Evolutionary conservation across 768 basidiomycete genomes (phyloP).

Genomic region (Boletus pseudopeckii): DNA sequence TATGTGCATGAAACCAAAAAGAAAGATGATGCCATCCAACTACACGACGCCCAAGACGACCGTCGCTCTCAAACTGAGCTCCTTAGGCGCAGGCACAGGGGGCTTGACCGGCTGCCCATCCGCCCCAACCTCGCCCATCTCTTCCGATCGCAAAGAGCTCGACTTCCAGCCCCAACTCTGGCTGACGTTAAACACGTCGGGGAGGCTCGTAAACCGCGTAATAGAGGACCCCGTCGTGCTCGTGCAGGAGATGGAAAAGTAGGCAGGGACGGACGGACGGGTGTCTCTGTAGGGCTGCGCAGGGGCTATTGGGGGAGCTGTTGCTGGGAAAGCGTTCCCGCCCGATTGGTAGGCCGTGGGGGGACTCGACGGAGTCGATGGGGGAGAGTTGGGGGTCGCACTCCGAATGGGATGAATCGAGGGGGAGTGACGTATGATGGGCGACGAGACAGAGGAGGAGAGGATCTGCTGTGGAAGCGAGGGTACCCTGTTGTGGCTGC

Average conservation of each 20-base stretch:
- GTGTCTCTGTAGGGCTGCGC: conserved; percentile 74
- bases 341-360: conserved; percentile 24
- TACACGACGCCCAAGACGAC: conserved; percentile 76
- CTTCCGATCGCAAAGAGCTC: conserved; percentile 51
- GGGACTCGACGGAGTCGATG: conserved; percentile 19
- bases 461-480: conserved; percentile 32
- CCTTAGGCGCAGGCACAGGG: conserved; percentile 30
- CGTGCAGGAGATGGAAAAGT: conserved; percentile 81
- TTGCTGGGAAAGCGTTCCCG: conserved; percentile 35
- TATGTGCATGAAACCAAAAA: neutral
- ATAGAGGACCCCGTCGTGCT: conserved; percentile 78
- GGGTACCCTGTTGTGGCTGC: conserved; percentile 29
- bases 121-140: conserved; percentile 39
- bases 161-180: conserved; percentile 96
- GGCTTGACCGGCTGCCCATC: conserved; percentile 32
- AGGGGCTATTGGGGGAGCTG: conserved; percentile 47
- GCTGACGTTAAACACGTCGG: conserved; percentile 78
- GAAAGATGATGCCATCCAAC: neutral
- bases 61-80: conserved; percentile 73
- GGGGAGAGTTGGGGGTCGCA: conserved; percentile 38
- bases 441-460: conserved; percentile 24
- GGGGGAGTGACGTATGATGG: conserved; percentile 40
- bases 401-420: conserved; percentile 47
- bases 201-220: conserved; percentile 80
- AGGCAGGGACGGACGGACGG: conserved; percentile 66